Conservation (phyloP, 1,284 basidiomycete genomes). For the Malassezia furfur region DNA sequence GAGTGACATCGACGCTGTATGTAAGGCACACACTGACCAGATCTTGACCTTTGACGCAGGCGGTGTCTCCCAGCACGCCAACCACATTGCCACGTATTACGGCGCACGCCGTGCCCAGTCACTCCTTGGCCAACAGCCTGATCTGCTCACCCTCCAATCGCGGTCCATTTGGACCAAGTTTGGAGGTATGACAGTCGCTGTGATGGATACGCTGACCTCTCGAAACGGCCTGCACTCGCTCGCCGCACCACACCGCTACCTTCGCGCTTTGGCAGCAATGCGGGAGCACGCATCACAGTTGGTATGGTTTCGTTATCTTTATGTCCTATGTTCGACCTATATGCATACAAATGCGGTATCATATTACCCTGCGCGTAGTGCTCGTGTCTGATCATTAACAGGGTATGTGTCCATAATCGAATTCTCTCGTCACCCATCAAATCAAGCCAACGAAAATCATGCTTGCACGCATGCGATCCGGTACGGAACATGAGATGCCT, state of each 20-base stretch:
- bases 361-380: background rate
- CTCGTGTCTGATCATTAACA: no score
- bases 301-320: conserved; percentile 44
- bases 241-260: background rate
- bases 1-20: conserved; percentile 17
- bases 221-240: background rate
- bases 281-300: conserved; percentile 34
- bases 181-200: background rate
- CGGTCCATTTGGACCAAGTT: conserved; percentile 11
- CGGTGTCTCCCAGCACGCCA: conserved; percentile 79
- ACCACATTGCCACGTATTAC: conserved; percentile 68
- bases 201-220: background rate
- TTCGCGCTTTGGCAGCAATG: conserved; percentile 29
- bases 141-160: conserved; percentile 9
- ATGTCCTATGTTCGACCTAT: conserved; percentile 31
- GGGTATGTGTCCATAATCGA: background rate
- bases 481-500: background rate
- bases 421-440: no score
- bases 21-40: conserved; percentile 34
- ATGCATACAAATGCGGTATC: conserved; percentile 27
- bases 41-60: conserved; percentile 78
- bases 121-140: background rate
- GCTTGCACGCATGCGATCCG: no score
- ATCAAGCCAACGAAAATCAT: no score
- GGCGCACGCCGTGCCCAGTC: conserved; percentile 31